Conservation (phyloP, 2,329 filamentous ascomycete species). For the Ceratocystis papillata region DNA sequence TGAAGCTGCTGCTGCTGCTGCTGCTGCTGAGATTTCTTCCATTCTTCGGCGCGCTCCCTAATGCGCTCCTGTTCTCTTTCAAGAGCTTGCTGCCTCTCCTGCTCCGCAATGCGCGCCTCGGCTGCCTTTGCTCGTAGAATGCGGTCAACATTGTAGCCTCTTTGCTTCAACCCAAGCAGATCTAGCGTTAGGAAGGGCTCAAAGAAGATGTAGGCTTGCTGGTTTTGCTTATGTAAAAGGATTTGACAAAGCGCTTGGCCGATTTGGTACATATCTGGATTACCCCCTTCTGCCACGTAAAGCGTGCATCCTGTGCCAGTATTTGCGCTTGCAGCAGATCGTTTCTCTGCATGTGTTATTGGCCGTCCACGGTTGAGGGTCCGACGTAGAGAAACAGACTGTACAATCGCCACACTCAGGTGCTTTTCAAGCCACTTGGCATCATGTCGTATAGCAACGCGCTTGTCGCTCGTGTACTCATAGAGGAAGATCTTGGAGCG, state of each 20-base stretch:
- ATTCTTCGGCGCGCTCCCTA: slow-evolving; percentile 43
- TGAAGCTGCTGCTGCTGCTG: neutral
- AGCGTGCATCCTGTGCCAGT: slow-evolving; percentile 50
- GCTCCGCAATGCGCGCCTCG: slow-evolving; percentile 77
- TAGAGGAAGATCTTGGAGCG: slow-evolving; percentile 82
- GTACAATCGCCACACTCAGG: slow-evolving; percentile 65
- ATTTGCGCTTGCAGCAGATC: slow-evolving; percentile 57
- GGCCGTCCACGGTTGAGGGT: slow-evolving; percentile 57
- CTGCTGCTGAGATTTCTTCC: slow-evolving; percentile 34
- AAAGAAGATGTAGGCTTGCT: slow-evolving; percentile 80
- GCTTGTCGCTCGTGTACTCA: slow-evolving; percentile 57
- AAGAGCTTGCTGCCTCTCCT: slow-evolving; percentile 61
- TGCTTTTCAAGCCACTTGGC: slow-evolving; percentile 84
- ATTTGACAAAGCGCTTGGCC: slow-evolving; percentile 76
- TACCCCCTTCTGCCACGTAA: slow-evolving; percentile 59
- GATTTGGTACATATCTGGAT: slow-evolving; percentile 81
- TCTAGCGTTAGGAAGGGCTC: slow-evolving; percentile 84
- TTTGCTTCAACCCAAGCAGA: slow-evolving; percentile 66
- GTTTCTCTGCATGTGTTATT: slow-evolving; percentile 61
- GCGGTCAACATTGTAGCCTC: slow-evolving; percentile 93
- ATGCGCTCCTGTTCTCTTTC: slow-evolving; percentile 62
- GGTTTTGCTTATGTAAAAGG: slow-evolving; percentile 69
- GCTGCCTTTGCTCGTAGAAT: slow-evolving; percentile 81
- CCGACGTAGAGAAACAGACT: slow-evolving; percentile 63
- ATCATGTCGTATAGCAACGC: slow-evolving; percentile 74